Percentiles rank a stretch among this genome's conserved stretches.
Conservation (phyloP, 1,284 basidiomycete species). For the Earliella scabrosa region DNA sequence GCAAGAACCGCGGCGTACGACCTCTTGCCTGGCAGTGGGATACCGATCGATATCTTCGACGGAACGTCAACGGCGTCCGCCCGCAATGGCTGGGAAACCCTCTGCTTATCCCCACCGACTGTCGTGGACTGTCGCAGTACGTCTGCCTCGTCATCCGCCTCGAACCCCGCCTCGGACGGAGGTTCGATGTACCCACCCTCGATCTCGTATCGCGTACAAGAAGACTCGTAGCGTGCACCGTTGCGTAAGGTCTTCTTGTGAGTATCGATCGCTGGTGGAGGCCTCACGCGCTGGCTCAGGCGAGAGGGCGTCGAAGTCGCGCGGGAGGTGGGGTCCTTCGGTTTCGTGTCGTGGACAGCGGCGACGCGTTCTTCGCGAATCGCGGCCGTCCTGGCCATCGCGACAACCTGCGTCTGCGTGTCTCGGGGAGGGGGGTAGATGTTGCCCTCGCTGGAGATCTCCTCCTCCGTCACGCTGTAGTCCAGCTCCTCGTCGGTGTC, state of each 20-base stretch:
- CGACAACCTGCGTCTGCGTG: too few relatives aligned
- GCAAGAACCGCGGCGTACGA: slow-evolving; percentile 10
- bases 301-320: slow-evolving; percentile 2
- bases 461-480: slow-evolving; percentile 1
- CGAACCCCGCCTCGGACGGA: slow-evolving; percentile 11
- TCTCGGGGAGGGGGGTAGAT: not conserved
- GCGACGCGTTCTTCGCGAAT: not conserved
- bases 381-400: too few relatives aligned
- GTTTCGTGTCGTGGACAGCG: not conserved
- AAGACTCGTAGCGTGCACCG: not conserved
- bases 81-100: not conserved
- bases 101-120: too few relatives aligned
- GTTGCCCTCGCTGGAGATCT: not conserved
- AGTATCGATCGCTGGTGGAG: slow-evolving; percentile 17
- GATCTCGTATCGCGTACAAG: slow-evolving; percentile 4
- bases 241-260: slow-evolving; percentile 6
- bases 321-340: not conserved
- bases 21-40: not conserved
- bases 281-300: slow-evolving; percentile 18
- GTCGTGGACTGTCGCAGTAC: not conserved
- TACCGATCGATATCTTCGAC: not conserved
- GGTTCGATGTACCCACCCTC: slow-evolving; percentile 11
- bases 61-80: not conserved
- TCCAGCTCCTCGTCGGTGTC: slow-evolving; percentile 9
- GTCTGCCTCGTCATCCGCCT: slow-evolving; percentile 18